Conservation (phyloP, 192 early-diverging fungal species). For the Backusella macrospora region DNA sequence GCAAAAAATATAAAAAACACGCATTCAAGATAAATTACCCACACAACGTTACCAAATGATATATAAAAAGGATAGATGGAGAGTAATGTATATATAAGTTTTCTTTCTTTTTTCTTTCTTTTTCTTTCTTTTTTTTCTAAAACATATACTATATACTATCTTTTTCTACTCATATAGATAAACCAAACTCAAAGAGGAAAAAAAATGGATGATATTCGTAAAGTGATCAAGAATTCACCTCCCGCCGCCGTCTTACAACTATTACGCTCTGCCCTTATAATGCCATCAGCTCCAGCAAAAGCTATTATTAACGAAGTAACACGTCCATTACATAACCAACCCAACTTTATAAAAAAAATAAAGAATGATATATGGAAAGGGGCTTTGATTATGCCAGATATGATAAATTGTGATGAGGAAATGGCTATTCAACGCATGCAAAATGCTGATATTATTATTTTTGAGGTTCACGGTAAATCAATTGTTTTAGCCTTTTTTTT, state of each 20-base stretch:
- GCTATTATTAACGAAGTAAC: conserved; percentile 31
- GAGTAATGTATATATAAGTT: no score
- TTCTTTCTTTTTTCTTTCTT: background rate
- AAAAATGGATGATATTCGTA: conserved; percentile 20
- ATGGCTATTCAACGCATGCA: conserved; percentile 24
- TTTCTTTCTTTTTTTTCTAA: background rate
- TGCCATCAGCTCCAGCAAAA: conserved; percentile 28
- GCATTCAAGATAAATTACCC: background rate
- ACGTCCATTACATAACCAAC: conserved; percentile 21
- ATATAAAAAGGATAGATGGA: background rate
- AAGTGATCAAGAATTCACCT: conserved; percentile 24
- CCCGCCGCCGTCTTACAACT: background rate
- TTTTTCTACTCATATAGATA: no score
- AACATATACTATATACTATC: no score
- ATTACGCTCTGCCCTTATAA: conserved; percentile 16
- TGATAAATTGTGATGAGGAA: conserved; percentile 3
- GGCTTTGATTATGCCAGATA: conserved; percentile 29
- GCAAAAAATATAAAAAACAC: background rate
- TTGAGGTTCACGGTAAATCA: conserved; percentile 35
- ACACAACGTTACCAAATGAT: background rate
- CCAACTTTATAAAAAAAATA: conserved; percentile 25
- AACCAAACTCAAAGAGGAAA: background rate
- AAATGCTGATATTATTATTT: conserved; percentile 35
- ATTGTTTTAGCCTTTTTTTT: background rate
- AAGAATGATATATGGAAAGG: conserved; percentile 30